Evolutionary conservation across 1,139 yeast species (phyloP).

Genomic region (Kodamaea suecica): DNA sequence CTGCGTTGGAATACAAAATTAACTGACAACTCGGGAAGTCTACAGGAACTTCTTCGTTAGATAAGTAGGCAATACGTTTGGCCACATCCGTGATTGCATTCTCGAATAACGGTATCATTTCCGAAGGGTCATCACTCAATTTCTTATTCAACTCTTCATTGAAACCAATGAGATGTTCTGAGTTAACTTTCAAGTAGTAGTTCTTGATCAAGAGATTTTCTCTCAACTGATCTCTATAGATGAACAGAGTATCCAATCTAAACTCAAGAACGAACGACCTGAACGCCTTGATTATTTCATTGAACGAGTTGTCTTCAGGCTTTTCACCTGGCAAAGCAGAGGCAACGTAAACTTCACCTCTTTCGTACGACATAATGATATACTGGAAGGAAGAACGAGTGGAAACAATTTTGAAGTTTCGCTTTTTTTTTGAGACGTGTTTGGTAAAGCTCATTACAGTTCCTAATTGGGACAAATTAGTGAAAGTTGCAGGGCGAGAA

Average conservation of each 20-base stretch:
- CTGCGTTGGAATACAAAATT: constrained; percentile 70
- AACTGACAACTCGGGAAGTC: constrained; percentile 82
- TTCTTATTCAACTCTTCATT: constrained; percentile 87
- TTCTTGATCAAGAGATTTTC: constrained; percentile 80
- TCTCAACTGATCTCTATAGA: constrained; percentile 89
- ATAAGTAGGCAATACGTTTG: constrained; percentile 65
- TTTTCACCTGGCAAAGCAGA: constrained; percentile 83
- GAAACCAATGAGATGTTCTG: constrained; percentile 82
- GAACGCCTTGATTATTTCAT: constrained; percentile 78
- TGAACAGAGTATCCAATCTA: constrained; percentile 74
- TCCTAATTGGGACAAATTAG: constrained; percentile 15
- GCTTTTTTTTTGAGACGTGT: constrained; percentile 11
- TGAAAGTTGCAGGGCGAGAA: neutral
- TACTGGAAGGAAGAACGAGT: no score
- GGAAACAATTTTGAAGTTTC: no score
- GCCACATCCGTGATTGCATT: constrained; percentile 89
- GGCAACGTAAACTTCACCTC: constrained; percentile 78
- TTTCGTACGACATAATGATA: constrained; percentile 63
- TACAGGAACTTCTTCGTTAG: constrained; percentile 52
- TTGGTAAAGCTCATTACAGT: constrained; percentile 9
- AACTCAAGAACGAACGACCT: constrained; percentile 81
- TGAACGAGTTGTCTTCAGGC: constrained; percentile 62
- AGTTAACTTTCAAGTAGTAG: constrained; percentile 69
- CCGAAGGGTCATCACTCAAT: constrained; percentile 82
- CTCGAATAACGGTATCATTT: constrained; percentile 86